Conservation (phyloP, 306 rosid genomes). For the Fragaria vesca region DNA sequence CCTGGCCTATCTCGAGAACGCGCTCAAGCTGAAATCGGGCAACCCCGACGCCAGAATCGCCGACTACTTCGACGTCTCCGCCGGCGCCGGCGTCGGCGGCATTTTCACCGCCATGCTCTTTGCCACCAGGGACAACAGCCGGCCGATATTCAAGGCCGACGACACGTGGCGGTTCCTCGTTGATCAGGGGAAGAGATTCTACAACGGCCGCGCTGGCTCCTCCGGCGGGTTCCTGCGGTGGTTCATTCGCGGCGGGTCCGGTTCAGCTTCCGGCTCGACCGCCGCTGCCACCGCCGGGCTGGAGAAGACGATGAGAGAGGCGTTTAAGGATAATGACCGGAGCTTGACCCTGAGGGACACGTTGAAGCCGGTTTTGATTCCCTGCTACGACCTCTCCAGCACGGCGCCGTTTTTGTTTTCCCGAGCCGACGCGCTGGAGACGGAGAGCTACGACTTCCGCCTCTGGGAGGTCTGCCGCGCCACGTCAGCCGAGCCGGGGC, state of each 20-base stretch:
- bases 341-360: conserved; percentile 79
- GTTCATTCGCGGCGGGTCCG: conserved; percentile 27
- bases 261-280: conserved; percentile 20
- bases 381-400: conserved; percentile 90
- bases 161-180: conserved; percentile 76
- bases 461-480: conserved; percentile 98
- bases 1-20: conserved; percentile 68
- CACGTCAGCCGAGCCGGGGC: conserved; percentile 85
- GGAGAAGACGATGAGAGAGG: conserved; percentile 75
- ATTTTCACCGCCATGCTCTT: conserved; percentile 90
- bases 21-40: conserved; percentile 81
- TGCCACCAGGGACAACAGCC: conserved; percentile 59
- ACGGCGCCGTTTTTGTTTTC: conserved; percentile 97
- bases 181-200: conserved; percentile 67
- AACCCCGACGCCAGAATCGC: conserved; percentile 82
- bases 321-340: conserved; percentile 50
- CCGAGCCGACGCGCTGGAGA: conserved; percentile 93
- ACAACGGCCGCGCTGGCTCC: conserved; percentile 26
- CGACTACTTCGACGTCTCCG: conserved; percentile 86
- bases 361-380: conserved; percentile 80
- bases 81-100: conserved; percentile 92
- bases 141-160: conserved; percentile 71
- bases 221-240: conserved; percentile 39
- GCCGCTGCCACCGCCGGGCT: conserved; percentile 46
- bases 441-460: conserved; percentile 83